Evolutionary conservation across 1,139 yeast genomes (phyloP), one percentile per base, ranked within the genome.

Genomic region (Nakaseomyces uthaithaninus): DNA sequence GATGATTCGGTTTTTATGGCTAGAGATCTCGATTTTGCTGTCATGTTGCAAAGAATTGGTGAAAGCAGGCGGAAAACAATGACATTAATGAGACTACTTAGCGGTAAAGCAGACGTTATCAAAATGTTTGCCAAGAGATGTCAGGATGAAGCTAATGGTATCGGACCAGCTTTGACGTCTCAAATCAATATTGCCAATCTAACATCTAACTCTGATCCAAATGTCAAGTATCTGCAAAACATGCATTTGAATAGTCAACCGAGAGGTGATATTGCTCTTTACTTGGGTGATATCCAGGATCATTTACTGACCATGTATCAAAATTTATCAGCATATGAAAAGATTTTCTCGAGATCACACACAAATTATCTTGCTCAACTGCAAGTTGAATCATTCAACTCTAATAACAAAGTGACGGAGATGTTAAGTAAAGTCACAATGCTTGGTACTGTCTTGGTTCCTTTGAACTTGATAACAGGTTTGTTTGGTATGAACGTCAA

Each of bases 51-150:
- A 48, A 72, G 83, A 49, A 85, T 89, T 49, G 96, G 96, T 43
- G 93, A 85, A 55, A 77, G 94, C 11, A 75, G 97, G 59, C 71
- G 91, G 46, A 84, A 81, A 56, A 94, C 87, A 30, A 89, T 89
- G 95, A 82, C 94, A 0, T 68, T 89, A 58, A 80, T 91, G 84
- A 72, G 98, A 54, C 68, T 91, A 46, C 69, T 91, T 40, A 80
- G 94, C 20, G 95, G 95, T 46, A 91, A 91, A 61, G 97, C 98
- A 0, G 98, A 93, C 62, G 98, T 91, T 44, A 86, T 91, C 54
- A 84, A 85, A 56, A 91, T 89, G 94, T 87, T 91, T 69, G 94
- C 96, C 28, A 91, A 91, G 59, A 73, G 98, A 57, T 89, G 96
- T 63, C 93, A 83, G 53, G 97, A 91, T 45, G 68, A 65, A 38